A percentile compares a stretch with the other conserved stretches of the same genome.
These are phyloP conservation scores for Martensiomyces pterosporus DNA, from an alignment of 192 early-diverging fungal species.

Conservation along the genomic window DNA sequence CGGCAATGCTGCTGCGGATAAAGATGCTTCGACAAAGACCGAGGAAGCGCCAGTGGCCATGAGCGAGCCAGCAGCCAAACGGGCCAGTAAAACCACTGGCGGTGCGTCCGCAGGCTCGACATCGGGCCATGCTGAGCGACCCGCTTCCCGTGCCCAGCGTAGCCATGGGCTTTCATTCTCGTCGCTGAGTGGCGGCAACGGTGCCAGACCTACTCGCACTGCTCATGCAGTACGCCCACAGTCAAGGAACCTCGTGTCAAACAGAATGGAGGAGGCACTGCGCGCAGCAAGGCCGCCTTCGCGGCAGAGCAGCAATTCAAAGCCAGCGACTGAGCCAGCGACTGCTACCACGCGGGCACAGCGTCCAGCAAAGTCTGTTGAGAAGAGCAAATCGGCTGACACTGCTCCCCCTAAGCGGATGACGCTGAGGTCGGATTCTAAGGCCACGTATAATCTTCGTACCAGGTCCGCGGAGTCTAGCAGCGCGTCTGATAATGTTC, in stretches of 20 bases:
- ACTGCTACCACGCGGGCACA: slow-evolving; percentile 14
- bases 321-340: too few relatives aligned
- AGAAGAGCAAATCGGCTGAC: not conserved
- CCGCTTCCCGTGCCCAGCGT: slow-evolving; percentile 14
- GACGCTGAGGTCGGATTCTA: slow-evolving; percentile 35
- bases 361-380: slow-evolving; percentile 8
- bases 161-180: slow-evolving; percentile 35
- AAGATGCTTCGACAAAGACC: too few relatives aligned
- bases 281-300: slow-evolving; percentile 5
- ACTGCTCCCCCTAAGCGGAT: slow-evolving; percentile 15
- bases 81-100: too few relatives aligned
- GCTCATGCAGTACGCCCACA: slow-evolving; percentile 27
- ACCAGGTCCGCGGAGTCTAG: too few relatives aligned
- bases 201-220: slow-evolving; percentile 4
- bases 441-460: too few relatives aligned
- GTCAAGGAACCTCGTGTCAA: slow-evolving; percentile 28
- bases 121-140: not conserved
- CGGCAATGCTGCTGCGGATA: too few relatives aligned
- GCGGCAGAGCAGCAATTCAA: not conserved
- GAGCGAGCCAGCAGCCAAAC: too few relatives aligned
- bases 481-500: slow-evolving; percentile 6
- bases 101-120: not conserved
- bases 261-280: slow-evolving; percentile 46
- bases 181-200: slow-evolving; percentile 15
- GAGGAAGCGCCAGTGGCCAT: too few relatives aligned